Evolutionary conservation across 2,329 filamentous ascomycete species (phyloP), one percentile per base, ranked within the genome.

Genomic region (Exophiala calicioides): DNA sequence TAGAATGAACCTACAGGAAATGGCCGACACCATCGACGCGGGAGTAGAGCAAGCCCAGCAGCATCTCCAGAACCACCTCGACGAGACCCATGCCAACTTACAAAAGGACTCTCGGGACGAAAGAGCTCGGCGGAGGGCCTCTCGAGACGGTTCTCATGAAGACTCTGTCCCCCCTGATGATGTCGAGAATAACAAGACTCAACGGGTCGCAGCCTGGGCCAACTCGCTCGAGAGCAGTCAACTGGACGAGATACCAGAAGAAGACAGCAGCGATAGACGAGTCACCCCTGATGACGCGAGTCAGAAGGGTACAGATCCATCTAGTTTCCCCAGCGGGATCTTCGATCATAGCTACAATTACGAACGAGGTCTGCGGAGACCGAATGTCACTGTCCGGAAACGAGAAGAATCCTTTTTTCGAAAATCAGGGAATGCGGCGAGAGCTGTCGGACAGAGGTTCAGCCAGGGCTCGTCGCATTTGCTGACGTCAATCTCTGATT

Each of bases 11-110:
- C 45, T 66, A 10, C 37, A 30, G 2, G 59, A 66, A 32, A 62
- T 71, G 45, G 67, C 63, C 9, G 55, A 59, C 23, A 60, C 52
- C 10, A 63, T 71, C 10, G 63, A 69, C 41, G 58, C 58, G 30
- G 61, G 62, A 35, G 59, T 61, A 4, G 53, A 62, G 15, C 57
- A 58, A 37, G 53, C 56, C 27, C 53, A 59, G 33, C 31, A 44
- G 15, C 35, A 53, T 35, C 51, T 54, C 27, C 57, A 55, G 27
- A 44, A 49, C 20, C 51, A 56, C 42, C 42, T 44, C 23, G 40
- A 51, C 24, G 54, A 48, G 20, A 40, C 49, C 15, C 48, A 40
- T 20, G 50, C 50, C 36, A 44, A 52, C 38, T 39, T 56, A 10
- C 47, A 54, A 30, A 46, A 33, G 18, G 46, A 48, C 21, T 16